These are phyloP conservation scores for Trichoderma atrobrunneum DNA, from an alignment of 2,329 filamentous ascomycete genomes.

Conservation along the genomic window DNA sequence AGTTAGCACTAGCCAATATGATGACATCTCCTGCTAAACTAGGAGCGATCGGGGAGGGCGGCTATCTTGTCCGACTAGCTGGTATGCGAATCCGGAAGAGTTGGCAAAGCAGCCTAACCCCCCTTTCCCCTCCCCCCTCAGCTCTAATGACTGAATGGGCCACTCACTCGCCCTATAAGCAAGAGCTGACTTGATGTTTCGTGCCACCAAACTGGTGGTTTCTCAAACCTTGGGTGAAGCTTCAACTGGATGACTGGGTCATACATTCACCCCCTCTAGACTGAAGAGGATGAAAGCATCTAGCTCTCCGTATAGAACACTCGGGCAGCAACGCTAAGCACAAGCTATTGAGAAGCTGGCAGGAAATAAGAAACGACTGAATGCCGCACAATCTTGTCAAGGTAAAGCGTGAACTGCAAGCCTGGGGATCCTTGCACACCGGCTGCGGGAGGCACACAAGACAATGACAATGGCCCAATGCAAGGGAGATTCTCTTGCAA, in stretches of 20 bases:
- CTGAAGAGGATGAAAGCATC: neutral
- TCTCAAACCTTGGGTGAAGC: neutral
- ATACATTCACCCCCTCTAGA: neutral
- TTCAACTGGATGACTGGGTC: neutral
- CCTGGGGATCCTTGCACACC: neutral
- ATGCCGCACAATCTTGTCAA: neutral
- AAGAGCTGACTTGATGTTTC: neutral
- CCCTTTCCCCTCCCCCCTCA: neutral
- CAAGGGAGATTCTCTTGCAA: neutral
- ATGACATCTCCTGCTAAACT: neutral
- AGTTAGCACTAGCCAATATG: neutral
- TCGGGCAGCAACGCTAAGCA: neutral
- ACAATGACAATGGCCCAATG: neutral
- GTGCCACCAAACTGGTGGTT: neutral
- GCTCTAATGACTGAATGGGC: neutral
- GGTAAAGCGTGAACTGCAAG: neutral
- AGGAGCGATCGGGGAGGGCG: conserved; percentile 9
- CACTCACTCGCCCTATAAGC: neutral
- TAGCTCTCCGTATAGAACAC: neutral
- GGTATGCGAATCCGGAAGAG: neutral
- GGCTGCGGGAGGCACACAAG: neutral
- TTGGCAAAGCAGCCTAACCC: neutral
- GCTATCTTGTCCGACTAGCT: conserved; percentile 12
- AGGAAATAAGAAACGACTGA: neutral
- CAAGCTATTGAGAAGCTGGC: neutral